Conservation (phyloP, 192 early-diverging fungal species). For the Phycomyces nitens region DNA sequence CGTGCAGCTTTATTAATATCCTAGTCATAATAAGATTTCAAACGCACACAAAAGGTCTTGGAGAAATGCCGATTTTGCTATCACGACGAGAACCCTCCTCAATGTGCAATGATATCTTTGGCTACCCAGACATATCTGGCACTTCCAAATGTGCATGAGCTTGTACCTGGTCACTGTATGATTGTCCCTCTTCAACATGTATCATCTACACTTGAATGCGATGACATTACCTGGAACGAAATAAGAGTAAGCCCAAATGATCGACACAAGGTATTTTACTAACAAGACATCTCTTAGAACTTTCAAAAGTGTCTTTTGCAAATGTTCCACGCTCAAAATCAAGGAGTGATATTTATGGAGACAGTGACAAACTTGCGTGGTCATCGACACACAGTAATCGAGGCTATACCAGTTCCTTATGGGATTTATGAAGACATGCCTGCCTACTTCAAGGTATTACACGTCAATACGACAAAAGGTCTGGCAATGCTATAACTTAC, state of each 20-base stretch:
- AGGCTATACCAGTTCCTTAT: constrained; percentile 87
- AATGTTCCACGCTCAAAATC: constrained; percentile 73
- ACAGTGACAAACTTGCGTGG: constrained; percentile 74
- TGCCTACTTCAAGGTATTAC: constrained; percentile 73
- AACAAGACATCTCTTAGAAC: constrained; percentile 48
- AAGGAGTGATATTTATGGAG: constrained; percentile 85
- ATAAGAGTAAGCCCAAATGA: constrained; percentile 58
- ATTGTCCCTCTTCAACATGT: constrained; percentile 91
- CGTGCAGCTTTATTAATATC: background rate
- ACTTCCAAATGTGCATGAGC: constrained; percentile 66
- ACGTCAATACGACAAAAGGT: background rate
- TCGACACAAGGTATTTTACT: too few relatives aligned
- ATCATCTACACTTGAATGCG: constrained; percentile 76
- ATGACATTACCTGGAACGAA: constrained; percentile 93
- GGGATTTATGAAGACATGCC: constrained; percentile 71
- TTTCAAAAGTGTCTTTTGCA: constrained; percentile 93
- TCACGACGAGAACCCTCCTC: constrained; percentile 63
- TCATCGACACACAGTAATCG: constrained; percentile 83
- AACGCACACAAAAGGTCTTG: constrained; percentile 58
- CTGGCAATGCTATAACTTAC: background rate
- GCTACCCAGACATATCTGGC: constrained; percentile 78
- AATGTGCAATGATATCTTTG: constrained; percentile 68
- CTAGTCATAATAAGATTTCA: constrained; percentile 52
- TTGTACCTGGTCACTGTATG: constrained; percentile 83
- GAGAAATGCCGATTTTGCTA: constrained; percentile 79